Evolutionary conservation across 2,329 filamentous ascomycete species (phyloP).

Genomic region (Diaporthe sp.): DNA sequence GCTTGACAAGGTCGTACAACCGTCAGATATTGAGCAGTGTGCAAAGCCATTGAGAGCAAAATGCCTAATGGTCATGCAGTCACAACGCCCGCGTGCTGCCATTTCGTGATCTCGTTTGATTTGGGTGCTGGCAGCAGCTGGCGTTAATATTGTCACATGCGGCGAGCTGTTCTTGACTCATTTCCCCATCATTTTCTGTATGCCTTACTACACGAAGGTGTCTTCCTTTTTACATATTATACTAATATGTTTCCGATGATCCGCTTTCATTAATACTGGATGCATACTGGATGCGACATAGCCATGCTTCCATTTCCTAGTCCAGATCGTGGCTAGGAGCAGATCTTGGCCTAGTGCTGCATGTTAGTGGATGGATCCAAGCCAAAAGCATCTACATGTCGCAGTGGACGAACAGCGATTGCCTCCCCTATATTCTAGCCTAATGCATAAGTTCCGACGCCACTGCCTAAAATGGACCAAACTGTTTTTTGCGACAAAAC

Average conservation of each 20-base stretch:
- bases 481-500: too few relatives aligned
- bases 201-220: neutral
- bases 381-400: neutral
- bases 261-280: neutral
- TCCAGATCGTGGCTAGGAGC: neutral
- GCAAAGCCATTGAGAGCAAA: neutral
- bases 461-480: too few relatives aligned
- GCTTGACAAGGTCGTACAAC: too few relatives aligned
- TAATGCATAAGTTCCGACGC: neutral
- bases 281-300: neutral
- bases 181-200: too few relatives aligned
- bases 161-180: neutral
- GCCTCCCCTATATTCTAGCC: neutral
- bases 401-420: neutral
- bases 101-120: neutral
- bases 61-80: neutral
- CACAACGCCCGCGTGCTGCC: neutral
- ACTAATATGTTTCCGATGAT: neutral
- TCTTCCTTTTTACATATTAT: neutral
- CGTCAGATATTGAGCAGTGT: neutral
- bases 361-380: neutral
- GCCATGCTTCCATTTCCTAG: neutral
- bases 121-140: neutral
- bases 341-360: neutral
- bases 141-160: neutral